Base-by-base conservation (phyloP, 2,329 filamentous ascomycete genomes). In the Ambrosiella beaveri region DNA sequence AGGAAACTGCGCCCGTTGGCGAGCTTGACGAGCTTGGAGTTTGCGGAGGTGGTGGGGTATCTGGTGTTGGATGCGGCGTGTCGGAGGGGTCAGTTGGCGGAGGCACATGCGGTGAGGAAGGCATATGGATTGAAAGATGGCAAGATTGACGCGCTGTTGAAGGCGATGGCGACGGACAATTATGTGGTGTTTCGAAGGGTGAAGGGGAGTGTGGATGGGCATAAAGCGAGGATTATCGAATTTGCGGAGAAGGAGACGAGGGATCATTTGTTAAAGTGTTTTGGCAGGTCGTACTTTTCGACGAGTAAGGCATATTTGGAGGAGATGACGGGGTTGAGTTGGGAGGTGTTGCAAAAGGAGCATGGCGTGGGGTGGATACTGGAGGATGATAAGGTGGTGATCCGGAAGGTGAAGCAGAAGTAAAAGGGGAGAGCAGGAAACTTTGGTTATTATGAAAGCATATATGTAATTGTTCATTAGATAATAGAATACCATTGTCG, bases 11-110 rank as follows among this genome's bases (percentile, higher is more conserved):
- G 94, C 64, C 74, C 77, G 0, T 69, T 74, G 1, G 79, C 82
- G 54, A 82, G 83, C 3, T 78, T 97, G 17, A 81, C 85, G 0
- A 73, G 75, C 1, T 74, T 84, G 5, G 89, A 95, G 66, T 71
- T 88, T 3, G 79, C 83, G 54, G 93, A 97, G 65, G 85, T 94
- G 56, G 80, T 82, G 1, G 79, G 81, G 38, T 95, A 95, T 65
- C 76, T 88, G 35, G 81, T 96, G 54, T 78, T 98, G 35, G 93
- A 98, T 70, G 79, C 89, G 45, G 89, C 89, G 5, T 97, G 93
- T 67, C 82, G 93, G 27, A 82, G 90, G 63, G 76, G 79, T 11
- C 81, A 95, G 63, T 71, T 95, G 35, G 75, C 78, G 1, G 81
- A 84, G 57, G 93, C 91, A 1, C 88, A 85, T 65, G 74, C 78